phyloP scores from a whole-genome alignment of 176 grass and related monocot genomes.

The Puya raimondii region DNA sequence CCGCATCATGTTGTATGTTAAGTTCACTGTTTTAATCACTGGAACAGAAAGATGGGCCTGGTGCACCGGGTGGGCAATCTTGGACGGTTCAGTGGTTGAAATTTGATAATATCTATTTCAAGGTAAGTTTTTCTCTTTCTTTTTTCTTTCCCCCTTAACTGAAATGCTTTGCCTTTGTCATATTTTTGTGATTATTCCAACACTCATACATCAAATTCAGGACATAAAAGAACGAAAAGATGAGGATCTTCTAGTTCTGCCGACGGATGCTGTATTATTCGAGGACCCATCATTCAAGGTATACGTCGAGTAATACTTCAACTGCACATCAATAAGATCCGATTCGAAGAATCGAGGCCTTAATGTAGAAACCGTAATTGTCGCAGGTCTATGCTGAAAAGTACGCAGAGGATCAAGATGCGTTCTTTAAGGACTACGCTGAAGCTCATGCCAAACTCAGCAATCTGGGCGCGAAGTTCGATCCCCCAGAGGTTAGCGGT shows the following conservation, averaged over 20 bases:
- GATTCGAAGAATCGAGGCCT: conserved; percentile 1
- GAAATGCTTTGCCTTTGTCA: conserved; percentile 11
- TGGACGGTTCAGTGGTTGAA: conserved; percentile 92
- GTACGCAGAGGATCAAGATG: conserved; percentile 60
- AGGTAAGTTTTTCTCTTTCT: conserved; percentile 19
- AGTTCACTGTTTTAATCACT: conserved; percentile 6
- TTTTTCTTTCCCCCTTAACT: not conserved
- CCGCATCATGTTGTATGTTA: not conserved
- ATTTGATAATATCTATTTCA: conserved; percentile 97
- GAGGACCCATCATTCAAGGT: conserved; percentile 89
- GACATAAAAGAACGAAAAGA: conserved; percentile 88
- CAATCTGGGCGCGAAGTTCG: conserved; percentile 67
- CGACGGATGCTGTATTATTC: conserved; percentile 85
- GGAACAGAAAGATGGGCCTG: conserved; percentile 86
- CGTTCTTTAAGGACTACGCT: conserved; percentile 87
- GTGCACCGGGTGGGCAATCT: conserved; percentile 95
- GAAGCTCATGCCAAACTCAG: conserved; percentile 95
- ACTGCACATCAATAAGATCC: conserved; percentile 13
- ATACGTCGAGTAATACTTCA: conserved; percentile 13
- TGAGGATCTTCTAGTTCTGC: conserved; percentile 78
- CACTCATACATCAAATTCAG: conserved; percentile 25
- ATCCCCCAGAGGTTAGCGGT: conserved; percentile 56
- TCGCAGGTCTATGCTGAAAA: conserved; percentile 69
- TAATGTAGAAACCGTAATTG: conserved; percentile 9
- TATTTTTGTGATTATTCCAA: conserved; percentile 23